Evolutionary conservation across 306 rosid genomes (phyloP).

Genomic region (Gynostemma pentaphyllum): DNA sequence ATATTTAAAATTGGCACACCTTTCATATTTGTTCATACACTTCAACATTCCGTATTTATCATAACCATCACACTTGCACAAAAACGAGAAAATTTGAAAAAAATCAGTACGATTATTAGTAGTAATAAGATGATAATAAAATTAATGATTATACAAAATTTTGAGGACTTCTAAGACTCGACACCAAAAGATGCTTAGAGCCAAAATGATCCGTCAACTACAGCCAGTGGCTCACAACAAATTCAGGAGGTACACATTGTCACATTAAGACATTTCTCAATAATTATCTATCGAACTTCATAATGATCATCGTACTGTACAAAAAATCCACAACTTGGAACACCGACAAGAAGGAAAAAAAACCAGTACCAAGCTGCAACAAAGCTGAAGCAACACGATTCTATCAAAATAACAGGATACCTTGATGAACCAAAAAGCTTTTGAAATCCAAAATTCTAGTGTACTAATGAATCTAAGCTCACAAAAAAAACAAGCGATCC

Average conservation of each 20-base stretch:
- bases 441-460: neutral
- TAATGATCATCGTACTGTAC: constrained; percentile 3
- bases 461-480: constrained; percentile 2
- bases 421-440: neutral
- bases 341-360: neutral
- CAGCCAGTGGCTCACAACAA: neutral
- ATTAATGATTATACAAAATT: neutral
- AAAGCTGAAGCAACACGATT: constrained; percentile 6
- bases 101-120: neutral
- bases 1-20: neutral
- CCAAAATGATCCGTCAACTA: neutral
- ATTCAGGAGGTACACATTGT: neutral
- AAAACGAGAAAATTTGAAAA: neutral
- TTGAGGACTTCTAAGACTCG: neutral
- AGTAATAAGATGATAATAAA: neutral
- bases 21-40: neutral
- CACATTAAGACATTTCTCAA: neutral
- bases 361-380: constrained; percentile 10
- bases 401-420: neutral
- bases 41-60: neutral
- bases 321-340: constrained; percentile 8
- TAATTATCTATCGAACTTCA: neutral
- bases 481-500: constrained; percentile 1
- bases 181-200: neutral
- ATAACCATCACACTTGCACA: neutral